Percentiles rank a stretch among this genome's conserved stretches.
Evolutionary conservation across 495 filamentous ascomycete species (phyloP).

Genomic region (Lichina pygmaea): DNA sequence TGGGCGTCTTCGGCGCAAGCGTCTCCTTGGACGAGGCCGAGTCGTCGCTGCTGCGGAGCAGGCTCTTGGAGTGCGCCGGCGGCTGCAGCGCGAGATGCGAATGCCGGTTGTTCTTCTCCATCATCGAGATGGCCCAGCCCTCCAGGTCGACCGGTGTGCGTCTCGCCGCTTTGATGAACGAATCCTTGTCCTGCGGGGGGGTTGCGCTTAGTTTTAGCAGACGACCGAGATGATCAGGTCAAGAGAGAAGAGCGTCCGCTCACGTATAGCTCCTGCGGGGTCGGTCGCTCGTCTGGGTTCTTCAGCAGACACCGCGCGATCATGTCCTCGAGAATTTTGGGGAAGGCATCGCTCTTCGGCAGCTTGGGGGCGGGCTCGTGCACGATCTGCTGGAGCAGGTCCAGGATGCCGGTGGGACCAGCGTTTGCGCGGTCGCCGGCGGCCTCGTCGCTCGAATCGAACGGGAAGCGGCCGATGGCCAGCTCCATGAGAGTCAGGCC

Average conservation of each 20-base stretch:
- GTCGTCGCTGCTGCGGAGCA: conserved; percentile 20
- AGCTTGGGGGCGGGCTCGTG: conserved; percentile 82
- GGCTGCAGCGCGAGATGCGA: conserved; percentile 39
- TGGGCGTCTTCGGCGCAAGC: conserved; percentile 14
- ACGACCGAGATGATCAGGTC: too few relatives aligned
- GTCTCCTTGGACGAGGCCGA: conserved; percentile 12
- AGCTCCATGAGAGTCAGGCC: conserved; percentile 91
- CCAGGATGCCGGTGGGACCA: conserved; percentile 78
- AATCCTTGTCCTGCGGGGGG: conserved; percentile 44
- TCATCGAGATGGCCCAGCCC: conserved; percentile 73
- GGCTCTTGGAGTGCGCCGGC: conserved; percentile 25
- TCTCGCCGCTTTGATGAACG: conserved; percentile 84
- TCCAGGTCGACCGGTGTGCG: conserved; percentile 74
- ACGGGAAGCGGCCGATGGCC: conserved; percentile 89
- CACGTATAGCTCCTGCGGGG: conserved; percentile 59
- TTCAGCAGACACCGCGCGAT: conserved; percentile 89
- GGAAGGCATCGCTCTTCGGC: conserved; percentile 93
- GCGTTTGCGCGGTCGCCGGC: conserved; percentile 39
- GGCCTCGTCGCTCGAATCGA: conserved; percentile 50
- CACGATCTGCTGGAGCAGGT: conserved; percentile 90
- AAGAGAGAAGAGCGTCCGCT: conserved; percentile 1
- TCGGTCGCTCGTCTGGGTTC: conserved; percentile 60
- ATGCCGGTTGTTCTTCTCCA: conserved; percentile 75
- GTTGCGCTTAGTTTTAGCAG: neutral
- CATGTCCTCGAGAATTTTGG: conserved; percentile 79